These are phyloP conservation scores for Tuber borchii DNA, from an alignment of 495 filamentous ascomycete species.

Conservation along the genomic window DNA sequence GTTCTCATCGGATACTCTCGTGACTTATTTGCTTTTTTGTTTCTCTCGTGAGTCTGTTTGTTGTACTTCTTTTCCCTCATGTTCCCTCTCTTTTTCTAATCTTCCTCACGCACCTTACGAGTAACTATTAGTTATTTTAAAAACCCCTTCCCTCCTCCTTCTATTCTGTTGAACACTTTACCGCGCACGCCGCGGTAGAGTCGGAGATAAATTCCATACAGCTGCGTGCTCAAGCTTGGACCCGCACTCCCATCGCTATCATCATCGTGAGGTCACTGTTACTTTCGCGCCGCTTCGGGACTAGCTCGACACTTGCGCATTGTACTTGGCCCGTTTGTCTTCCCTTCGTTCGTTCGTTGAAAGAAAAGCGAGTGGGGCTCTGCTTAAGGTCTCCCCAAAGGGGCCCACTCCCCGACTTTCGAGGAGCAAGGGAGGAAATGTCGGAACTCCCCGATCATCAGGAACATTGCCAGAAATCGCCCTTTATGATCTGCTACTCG, in stretches of 20 bases:
- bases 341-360: not conserved
- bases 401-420: not conserved
- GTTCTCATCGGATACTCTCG: not conserved
- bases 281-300: not conserved
- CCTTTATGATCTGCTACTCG: not conserved
- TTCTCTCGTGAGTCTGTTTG: not conserved
- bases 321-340: not conserved
- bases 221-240: not conserved
- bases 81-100: not conserved
- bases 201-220: not conserved
- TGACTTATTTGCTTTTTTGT: not conserved
- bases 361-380: conserved; percentile 1
- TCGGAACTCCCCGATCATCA: conserved; percentile 1
- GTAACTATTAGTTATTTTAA: conserved; percentile 4
- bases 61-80: not conserved
- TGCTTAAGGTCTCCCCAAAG: not conserved
- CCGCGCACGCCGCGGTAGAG: not conserved
- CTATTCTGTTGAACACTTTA: not conserved
- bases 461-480: not conserved
- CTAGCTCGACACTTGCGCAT: not conserved
- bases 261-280: conserved; percentile 1
- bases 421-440: conserved; percentile 1
- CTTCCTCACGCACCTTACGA: not conserved
- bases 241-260: not conserved
- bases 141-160: not conserved